Conservation (phyloP, 2,329 filamentous ascomycete genomes). For the Leptographium procerum region DNA sequence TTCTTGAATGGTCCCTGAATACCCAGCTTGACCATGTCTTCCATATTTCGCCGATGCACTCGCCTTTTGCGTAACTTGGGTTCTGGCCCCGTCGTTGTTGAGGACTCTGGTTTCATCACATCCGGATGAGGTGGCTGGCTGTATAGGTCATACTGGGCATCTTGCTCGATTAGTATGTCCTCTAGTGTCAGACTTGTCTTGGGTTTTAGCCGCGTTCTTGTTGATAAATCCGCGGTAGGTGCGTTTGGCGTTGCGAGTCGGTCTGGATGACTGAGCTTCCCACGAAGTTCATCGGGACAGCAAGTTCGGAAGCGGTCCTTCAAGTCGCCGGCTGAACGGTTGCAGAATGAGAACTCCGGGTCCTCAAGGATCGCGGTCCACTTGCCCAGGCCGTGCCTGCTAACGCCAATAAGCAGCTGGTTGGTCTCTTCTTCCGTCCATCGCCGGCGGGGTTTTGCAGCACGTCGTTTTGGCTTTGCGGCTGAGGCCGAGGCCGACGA, state of each 20-base stretch:
- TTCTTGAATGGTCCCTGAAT: conserved; percentile 52
- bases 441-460: conserved; percentile 46
- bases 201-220: conserved; percentile 18
- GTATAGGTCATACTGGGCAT: conserved; percentile 21
- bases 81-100: conserved; percentile 9
- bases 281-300: conserved; percentile 48
- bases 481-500: conserved; percentile 14
- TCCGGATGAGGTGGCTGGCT: conserved; percentile 2
- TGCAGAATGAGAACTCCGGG: conserved; percentile 47
- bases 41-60: conserved; percentile 30
- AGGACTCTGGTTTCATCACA: conserved; percentile 2
- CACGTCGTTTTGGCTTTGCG: conserved; percentile 37
- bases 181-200: conserved; percentile 42
- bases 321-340: conserved; percentile 48
- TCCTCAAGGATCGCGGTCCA: conserved; percentile 56
- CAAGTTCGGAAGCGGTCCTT: conserved; percentile 58
- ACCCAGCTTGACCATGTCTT: conserved; percentile 37
- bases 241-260: background rate
- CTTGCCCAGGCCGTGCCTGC: conserved; percentile 51
- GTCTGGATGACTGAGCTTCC: conserved; percentile 20
- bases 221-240: conserved; percentile 6
- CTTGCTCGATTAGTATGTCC: conserved; percentile 40
- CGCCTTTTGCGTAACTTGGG: conserved; percentile 24
- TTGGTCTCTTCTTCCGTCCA: conserved; percentile 57
- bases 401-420: conserved; percentile 48